phyloP scores from a whole-genome alignment of 139 green algal species.

The Chlorella vulgaris region DNA sequence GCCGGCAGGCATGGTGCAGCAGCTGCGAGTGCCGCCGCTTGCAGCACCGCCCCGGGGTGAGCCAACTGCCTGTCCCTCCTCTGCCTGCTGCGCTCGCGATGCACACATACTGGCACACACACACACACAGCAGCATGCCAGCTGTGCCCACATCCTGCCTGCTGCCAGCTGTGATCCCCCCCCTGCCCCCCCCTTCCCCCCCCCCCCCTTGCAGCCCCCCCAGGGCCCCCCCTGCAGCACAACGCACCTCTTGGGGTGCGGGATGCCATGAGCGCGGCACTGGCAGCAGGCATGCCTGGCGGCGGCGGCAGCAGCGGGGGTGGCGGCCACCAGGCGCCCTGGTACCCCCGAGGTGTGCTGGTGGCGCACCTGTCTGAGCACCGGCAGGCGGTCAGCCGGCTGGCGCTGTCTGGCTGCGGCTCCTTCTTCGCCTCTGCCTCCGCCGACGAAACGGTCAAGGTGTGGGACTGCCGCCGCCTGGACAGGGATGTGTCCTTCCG shows the following conservation, averaged over 20 bases:
- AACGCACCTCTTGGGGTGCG: background rate
- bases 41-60: background rate
- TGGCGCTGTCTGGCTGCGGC: constrained; percentile 70
- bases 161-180: background rate
- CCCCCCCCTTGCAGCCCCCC: background rate
- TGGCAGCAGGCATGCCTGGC: constrained; percentile 22
- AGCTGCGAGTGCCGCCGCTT: constrained; percentile 4
- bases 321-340: constrained; percentile 46
- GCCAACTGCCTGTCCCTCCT: too few species aligned
- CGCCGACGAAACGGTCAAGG: constrained; percentile 87
- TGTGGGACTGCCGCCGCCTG: constrained; percentile 90
- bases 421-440: constrained; percentile 82
- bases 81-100: too few species aligned
- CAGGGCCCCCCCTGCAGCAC: background rate
- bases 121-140: too few species aligned
- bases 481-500: constrained; percentile 90
- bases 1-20: background rate
- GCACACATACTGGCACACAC: too few species aligned
- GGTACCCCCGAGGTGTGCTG: constrained; percentile 87
- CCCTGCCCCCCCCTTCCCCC: background rate
- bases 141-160: too few species aligned
- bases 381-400: constrained; percentile 64
- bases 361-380: constrained; percentile 93
- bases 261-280: constrained; percentile 35
- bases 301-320: background rate